Base-by-base conservation (phyloP, 2,329 filamentous ascomycete genomes). In the Cladorrhinum sp. region DNA sequence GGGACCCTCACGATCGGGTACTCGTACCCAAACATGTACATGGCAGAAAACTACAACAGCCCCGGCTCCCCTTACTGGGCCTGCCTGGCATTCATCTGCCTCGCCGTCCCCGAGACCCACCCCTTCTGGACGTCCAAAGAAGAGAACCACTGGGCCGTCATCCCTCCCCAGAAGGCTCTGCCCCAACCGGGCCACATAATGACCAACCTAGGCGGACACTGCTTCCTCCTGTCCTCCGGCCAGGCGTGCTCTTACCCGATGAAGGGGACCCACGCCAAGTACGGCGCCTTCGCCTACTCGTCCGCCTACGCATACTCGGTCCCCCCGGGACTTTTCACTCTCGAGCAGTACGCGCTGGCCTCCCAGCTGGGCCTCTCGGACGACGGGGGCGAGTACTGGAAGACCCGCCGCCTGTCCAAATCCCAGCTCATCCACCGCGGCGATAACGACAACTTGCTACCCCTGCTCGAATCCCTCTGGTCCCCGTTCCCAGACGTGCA, bases 11-110 rank as follows among this genome's bases (percentile, higher is more conserved):
- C 85, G 2, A 84, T 92, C 61, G 90, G 90, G 57, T 93, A 91
- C 71, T 86, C 85, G 0, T 93, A 92, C 70, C 88, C 89, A 16
- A 92, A 92, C 70, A 91, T 77, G 79, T 92, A 91, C 76, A 84
- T 92, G 75, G 88, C 89, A 0, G 90, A 93, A 74, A 92, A 93
- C 71, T 93, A 93, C 75, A 93, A 93, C 74, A 91, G 88, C 9
- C 89, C 90, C 0, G 87, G 87, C 32, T 85, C 82, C 58, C 81
- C 81, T 23, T 92, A 92, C 72, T 93, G 90, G 90, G 89, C 88
- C 56, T 92, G 90, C 74, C 78, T 92, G 22, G 85, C 88, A 1
- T 93, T 93, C 69, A 89, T 90, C 50, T 88, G 88, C 55, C 78
- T 93, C 1, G 88, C 87, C 1, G 80, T 91, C 12, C 85, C 89